phyloP scores from a whole-genome alignment of 2,329 filamentous ascomycete species.

The Westerdykella ornata region DNA sequence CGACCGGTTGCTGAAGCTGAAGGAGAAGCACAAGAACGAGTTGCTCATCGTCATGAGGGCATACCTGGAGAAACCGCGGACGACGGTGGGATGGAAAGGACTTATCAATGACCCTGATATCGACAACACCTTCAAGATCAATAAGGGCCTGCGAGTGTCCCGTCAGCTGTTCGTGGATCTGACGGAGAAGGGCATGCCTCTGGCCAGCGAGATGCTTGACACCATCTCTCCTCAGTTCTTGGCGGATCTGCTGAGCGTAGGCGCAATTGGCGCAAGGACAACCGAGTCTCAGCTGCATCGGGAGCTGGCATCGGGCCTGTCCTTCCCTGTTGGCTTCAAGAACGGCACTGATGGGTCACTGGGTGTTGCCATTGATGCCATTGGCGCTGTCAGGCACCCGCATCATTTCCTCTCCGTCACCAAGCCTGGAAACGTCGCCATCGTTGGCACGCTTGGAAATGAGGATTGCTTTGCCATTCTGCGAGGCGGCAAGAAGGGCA shows the following conservation, averaged over 20 bases:
- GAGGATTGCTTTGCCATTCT: conserved; percentile 97
- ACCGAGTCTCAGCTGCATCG: conserved; percentile 95
- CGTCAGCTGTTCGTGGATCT: conserved; percentile 90
- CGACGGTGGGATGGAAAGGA: conserved; percentile 97
- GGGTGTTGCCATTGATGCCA: conserved; percentile 87
- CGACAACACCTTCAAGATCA: conserved; percentile 97
- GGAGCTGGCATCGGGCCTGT: conserved; percentile 86
- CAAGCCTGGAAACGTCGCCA: conserved; percentile 90
- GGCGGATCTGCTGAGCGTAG: conserved; percentile 83
- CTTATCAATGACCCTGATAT: conserved; percentile 98
- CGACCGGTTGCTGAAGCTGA: conserved; percentile 69
- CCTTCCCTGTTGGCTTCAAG: conserved; percentile 98
- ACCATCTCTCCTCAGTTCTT: conserved; percentile 97
- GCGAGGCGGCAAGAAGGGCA: conserved; percentile 83
- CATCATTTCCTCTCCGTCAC: conserved; percentile 98
- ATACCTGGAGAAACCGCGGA: conserved; percentile 97
- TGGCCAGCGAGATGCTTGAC: conserved; percentile 96
- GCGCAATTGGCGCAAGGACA: conserved; percentile 90
- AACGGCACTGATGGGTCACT: conserved; percentile 94
- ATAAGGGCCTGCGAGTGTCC: conserved; percentile 84
- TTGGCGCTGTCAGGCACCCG: conserved; percentile 82
- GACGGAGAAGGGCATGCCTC: conserved; percentile 86
- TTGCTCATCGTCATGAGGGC: conserved; percentile 94
- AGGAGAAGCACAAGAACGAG: conserved; percentile 82
- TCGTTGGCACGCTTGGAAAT: conserved; percentile 90